Conservation (phyloP, 2,329 filamentous ascomycete genomes). For the Aspergillus proliferans region DNA sequence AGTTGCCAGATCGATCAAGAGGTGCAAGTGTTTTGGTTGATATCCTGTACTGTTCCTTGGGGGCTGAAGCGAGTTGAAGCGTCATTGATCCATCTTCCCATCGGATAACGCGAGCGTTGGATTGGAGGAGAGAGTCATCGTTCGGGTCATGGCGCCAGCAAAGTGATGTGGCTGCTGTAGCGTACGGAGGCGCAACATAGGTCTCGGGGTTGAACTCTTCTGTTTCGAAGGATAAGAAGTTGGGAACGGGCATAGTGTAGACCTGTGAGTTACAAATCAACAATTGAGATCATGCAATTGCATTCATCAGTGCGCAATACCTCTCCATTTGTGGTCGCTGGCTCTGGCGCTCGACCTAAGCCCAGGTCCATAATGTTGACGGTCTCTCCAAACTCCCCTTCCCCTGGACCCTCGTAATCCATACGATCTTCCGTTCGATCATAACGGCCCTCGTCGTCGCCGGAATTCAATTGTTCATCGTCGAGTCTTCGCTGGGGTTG, state of each 20-base stretch:
- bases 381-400: constrained; percentile 40
- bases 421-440: constrained; percentile 46
- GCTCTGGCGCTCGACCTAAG: constrained; percentile 52
- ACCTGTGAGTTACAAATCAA: constrained; percentile 32
- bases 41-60: constrained; percentile 55
- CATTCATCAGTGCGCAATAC: constrained; percentile 15
- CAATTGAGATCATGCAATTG: not conserved
- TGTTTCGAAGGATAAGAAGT: constrained; percentile 56
- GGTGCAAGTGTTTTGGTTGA: constrained; percentile 54
- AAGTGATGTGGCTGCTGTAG: constrained; percentile 58
- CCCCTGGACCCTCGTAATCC: constrained; percentile 38
- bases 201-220: constrained; percentile 55
- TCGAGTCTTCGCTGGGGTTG: constrained; percentile 45
- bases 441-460: constrained; percentile 53
- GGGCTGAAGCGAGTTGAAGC: constrained; percentile 58
- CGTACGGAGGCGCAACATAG: constrained; percentile 57
- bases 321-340: constrained; percentile 43
- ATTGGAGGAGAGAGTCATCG: constrained; percentile 52
- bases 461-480: constrained; percentile 58
- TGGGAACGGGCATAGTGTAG: constrained; percentile 59
- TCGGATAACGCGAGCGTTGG: constrained; percentile 58
- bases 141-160: constrained; percentile 62
- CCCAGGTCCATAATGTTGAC: constrained; percentile 51
- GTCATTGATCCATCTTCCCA: constrained; percentile 65
- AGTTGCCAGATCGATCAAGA: constrained; percentile 46